Base-by-base conservation (phyloP, 306 rosid genomes). In the Myrica gale region DNA sequence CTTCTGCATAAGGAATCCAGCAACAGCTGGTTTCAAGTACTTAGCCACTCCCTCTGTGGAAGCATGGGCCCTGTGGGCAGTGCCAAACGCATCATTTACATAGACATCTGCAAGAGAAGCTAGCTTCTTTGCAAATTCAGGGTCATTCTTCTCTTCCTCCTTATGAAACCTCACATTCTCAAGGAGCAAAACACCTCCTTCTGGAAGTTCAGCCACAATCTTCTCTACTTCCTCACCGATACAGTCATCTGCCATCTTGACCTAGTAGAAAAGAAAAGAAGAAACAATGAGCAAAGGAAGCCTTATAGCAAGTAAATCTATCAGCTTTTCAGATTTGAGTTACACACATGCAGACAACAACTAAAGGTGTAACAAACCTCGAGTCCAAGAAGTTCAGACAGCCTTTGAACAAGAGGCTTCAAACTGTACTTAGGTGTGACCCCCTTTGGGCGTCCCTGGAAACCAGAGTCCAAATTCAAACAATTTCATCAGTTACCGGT, bases 101-200 rank as follows among this genome's bases (percentile, higher is more conserved):
- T 94, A 94, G 68, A 94, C 46, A 81, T 94, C 98, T 45, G 97
- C 98, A 50, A 94, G 97, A 47, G 96, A 86, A 80, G 98, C 97
- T 50, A 94, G 80, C 91, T 94, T 89, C 90, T 90, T 90, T 46
- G 98, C 88, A 51, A 82, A 94, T 58, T 90, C 98, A 9, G 98
- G 97, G 67, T 91, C 97, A 10, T 94, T 94, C 92, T 94, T 94
- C 91, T 94, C 98, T 83, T 94, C 98, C 81, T 94, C 98, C 85
- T 88, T 91, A 87, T 91, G 51, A 83, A 93, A 93, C 82, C 98
- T 85, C 74, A 90, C 96, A 82, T 93, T 93, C 89, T 93, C 98
- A 16, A 94, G 91, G n/a, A 94, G 97, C 74, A 94, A 85, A 71
- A 90, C 95, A 57, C 97, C 98, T 48, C 98, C 98, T 71, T 94